phyloP scores from a whole-genome alignment of 108 stramenopile genomes.

The Skeletonema menzelii region DNA sequence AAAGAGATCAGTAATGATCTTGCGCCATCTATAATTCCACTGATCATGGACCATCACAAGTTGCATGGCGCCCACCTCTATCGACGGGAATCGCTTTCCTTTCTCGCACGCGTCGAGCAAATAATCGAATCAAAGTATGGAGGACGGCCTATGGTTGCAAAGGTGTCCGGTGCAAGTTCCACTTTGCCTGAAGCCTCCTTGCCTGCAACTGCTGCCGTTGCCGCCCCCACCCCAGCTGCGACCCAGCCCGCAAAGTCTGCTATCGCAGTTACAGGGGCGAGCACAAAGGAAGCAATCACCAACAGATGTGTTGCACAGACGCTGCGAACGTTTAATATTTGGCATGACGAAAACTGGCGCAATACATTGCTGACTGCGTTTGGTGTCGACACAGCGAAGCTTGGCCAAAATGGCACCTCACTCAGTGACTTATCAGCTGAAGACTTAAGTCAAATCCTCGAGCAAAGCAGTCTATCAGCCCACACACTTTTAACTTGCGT shows the following conservation, averaged over 20 bases:
- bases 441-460: background rate
- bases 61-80: background rate
- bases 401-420: background rate
- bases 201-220: background rate
- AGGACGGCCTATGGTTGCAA: background rate
- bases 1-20: background rate
- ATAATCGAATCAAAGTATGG: background rate
- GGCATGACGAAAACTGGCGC: background rate
- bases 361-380: background rate
- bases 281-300: background rate
- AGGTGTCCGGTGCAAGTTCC: background rate
- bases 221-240: background rate
- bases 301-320: background rate
- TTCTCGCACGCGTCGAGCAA: background rate
- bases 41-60: slow-evolving; percentile 1
- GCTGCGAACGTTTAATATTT: background rate
- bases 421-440: background rate
- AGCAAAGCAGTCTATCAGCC: background rate
- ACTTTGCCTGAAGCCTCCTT: background rate
- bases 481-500: background rate
- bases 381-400: background rate
- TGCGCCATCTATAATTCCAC: background rate
- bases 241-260: background rate
- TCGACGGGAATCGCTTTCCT: background rate
- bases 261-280: background rate